Base-by-base conservation (phyloP, 1,284 basidiomycete genomes). In the Ganoderma lucidum region DNA sequence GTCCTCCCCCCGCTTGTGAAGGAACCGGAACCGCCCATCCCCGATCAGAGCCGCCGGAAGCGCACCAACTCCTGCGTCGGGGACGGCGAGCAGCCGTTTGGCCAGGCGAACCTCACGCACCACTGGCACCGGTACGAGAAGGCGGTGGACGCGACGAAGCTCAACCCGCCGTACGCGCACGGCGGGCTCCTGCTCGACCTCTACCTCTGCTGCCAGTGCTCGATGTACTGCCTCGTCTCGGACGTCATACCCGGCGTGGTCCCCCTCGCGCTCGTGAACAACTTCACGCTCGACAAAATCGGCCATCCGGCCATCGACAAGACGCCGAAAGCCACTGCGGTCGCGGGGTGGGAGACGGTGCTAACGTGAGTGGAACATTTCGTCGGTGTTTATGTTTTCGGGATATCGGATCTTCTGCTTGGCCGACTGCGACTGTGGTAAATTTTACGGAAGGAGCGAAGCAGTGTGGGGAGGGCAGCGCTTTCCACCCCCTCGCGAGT, bases 161-260 rank as follows among this genome's bases (percentile, higher is more conserved):
- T 94, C 37, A 87, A 85, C 28, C 87, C 89, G 19, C 88, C 90
- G n/a, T 89, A 90, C 73, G 81, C 81, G 37, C 81, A 84, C 53
- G 86, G 88, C 65, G 86, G 89, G 71, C 90, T 88, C n/a, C 77
- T 92, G 32, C 80, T 95, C 48, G 92, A 94, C 78, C 82, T 94
- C 39, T 94, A 92, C 75, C 82, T 94, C 58, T 95, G 93, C 77
- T 95, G 93, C 75, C 93, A 94, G 75, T 95, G 93, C 79, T 89
- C 88, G 30, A 81, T 90, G 70, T 92, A 91, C 76, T 88, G 90
- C 70, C 82, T 93, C 58, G 90, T 87, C 2, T 93, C 91, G 19
- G 84, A 85, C 37, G 81, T 90, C 62, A 89, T 94, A 58, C 88
- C 92, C 44, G 92, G 92, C 9, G 88, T 94, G 39, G 84, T 95